Evolutionary conservation across 2,329 filamentous ascomycete species (phyloP), one percentile per base, ranked within the genome.

Genomic region (Sclerotinia trifoliorum): DNA sequence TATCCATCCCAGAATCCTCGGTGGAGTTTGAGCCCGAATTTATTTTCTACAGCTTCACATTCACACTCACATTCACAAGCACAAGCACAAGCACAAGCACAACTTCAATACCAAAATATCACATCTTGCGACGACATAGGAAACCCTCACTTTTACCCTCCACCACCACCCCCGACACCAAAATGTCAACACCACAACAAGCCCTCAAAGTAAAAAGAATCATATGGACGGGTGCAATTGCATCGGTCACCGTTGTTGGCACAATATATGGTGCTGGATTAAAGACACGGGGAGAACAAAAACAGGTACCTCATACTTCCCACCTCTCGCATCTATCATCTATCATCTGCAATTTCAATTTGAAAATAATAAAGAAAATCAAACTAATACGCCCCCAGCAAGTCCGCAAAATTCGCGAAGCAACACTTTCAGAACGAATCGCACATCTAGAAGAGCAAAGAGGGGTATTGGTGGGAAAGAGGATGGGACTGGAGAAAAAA

Each of bases 181-280:
- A 49, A 54, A 62, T 70, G 26, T 63, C 70, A 29, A 66, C 73
- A 11, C 73, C 75, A 32, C 75, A 75, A 42, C 75, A 76, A 39
- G 24, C 21, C 2, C 11, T 46, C 32, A 80, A 79, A 66, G 71
- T 84, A 10, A 81, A 83, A 39, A 80, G 83, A 21, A 79, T 84
- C 68, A 79, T 87, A 24, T 76, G 87, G 72, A 86, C 87, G 1
- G 82, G 80, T 48, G 81, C 83, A 3, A 81, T 88, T 24, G 81
- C 84, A 13, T 81, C 83, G 21, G 82, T 87, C 58, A 87, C 86
- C 1, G 83, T 83, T 8, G 82, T 82, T 1, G 86, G 87, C 64
- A 81, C 85, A 6, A 81, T 84, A 70, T 88, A 87, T 73, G 87
- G 87, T 32, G 87, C 87, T 26, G 82, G 83, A 8, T 71, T 89